These are phyloP conservation scores for Nadsonia starkeyi-henricii DNA, from an alignment of 1,139 yeast genomes.

Conservation along the genomic window DNA sequence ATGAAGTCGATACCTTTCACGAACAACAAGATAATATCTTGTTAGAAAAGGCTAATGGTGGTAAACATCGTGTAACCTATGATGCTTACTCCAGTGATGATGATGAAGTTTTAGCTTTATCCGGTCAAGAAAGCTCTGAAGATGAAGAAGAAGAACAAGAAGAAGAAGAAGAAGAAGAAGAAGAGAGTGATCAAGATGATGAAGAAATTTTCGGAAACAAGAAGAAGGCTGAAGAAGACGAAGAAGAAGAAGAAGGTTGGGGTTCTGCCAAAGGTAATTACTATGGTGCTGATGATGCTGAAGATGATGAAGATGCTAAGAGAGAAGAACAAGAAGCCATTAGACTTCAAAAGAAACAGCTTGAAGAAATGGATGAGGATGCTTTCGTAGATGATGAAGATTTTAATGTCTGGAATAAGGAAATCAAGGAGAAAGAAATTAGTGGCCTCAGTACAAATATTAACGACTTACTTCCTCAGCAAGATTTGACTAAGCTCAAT, in stretches of 20 bases:
- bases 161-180: slow-evolving; percentile 17
- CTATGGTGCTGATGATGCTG: slow-evolving; percentile 66
- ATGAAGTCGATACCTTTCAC: slow-evolving; percentile 53
- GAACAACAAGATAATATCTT: slow-evolving; percentile 49
- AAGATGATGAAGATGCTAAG: slow-evolving; percentile 63
- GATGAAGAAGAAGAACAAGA: slow-evolving; percentile 19
- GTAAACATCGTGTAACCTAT: slow-evolving; percentile 17
- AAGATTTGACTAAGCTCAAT: slow-evolving; percentile 28
- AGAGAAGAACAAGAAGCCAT: slow-evolving; percentile 81
- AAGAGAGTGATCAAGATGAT: slow-evolving; percentile 13
- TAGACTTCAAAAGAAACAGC: slow-evolving; percentile 73
- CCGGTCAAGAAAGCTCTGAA: slow-evolving; percentile 14
- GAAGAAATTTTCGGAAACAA: slow-evolving; percentile 28
- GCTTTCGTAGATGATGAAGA: slow-evolving; percentile 79
- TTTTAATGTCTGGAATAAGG: slow-evolving; percentile 35
- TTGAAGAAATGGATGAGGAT: slow-evolving; percentile 64
- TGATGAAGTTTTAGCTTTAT: slow-evolving; percentile 35
- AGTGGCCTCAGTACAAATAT: slow-evolving; percentile 18
- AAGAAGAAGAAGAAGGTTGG: slow-evolving; percentile 56
- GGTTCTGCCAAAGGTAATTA: slow-evolving; percentile 62
- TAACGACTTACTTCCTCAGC: slow-evolving; percentile 6
- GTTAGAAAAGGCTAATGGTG: slow-evolving; percentile 43
- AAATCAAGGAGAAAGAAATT: slow-evolving; percentile 20
- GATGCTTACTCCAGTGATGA: slow-evolving; percentile 34
- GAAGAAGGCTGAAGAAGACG: slow-evolving; percentile 36